These are phyloP conservation scores for Aspergillus leporis DNA, from an alignment of 495 filamentous ascomycete genomes.

Conservation along the genomic window DNA sequence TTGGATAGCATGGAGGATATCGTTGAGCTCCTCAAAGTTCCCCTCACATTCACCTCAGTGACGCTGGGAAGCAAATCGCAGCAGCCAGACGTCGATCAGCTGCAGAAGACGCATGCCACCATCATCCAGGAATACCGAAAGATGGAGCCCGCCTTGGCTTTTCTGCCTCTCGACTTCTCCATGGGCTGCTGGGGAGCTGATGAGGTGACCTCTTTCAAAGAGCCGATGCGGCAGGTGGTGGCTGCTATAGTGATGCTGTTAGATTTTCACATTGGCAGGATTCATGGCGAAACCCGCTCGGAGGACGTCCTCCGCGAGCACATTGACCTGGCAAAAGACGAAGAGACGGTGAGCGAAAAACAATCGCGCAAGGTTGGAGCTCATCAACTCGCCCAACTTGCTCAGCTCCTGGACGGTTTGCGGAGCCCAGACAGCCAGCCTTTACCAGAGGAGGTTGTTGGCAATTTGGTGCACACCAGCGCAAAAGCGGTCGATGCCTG, in stretches of 20 bases:
- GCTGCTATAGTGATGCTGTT: slow-evolving; percentile 17
- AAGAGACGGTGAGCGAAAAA: slow-evolving; percentile 8
- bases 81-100: slow-evolving; percentile 10
- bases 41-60: slow-evolving; percentile 21
- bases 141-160: slow-evolving; percentile 25
- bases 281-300: slow-evolving; percentile 12
- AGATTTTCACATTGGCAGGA: slow-evolving; percentile 23
- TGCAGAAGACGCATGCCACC: slow-evolving; percentile 14
- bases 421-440: slow-evolving; percentile 13
- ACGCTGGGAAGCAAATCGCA: slow-evolving; percentile 7
- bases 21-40: slow-evolving; percentile 28
- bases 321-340: neutral
- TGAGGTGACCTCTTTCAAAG: slow-evolving; percentile 21
- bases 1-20: slow-evolving; percentile 37
- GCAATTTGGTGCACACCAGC: slow-evolving; percentile 8
- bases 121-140: slow-evolving; percentile 19
- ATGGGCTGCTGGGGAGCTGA: slow-evolving; percentile 25
- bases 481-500: slow-evolving; percentile 16
- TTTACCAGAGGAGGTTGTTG: slow-evolving; percentile 11
- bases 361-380: slow-evolving; percentile 11
- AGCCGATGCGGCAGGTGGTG: slow-evolving; percentile 21
- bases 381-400: slow-evolving; percentile 21
- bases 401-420: slow-evolving; percentile 18
- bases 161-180: slow-evolving; percentile 30
- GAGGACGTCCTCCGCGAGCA: slow-evolving; percentile 14